phyloP scores from a whole-genome alignment of 2,329 filamentous ascomycete species.

The Aureobasidium melanogenum region DNA sequence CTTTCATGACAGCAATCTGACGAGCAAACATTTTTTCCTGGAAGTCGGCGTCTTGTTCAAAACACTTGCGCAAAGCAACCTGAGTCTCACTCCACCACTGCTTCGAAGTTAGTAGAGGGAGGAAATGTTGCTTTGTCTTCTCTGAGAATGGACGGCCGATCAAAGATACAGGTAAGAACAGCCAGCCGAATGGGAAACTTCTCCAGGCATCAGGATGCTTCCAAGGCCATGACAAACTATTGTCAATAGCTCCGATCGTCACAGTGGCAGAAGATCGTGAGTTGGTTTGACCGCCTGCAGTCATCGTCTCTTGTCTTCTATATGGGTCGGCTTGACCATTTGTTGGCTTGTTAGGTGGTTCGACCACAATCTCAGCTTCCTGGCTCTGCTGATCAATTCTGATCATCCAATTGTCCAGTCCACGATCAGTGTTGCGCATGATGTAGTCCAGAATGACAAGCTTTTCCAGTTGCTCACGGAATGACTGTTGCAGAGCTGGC shows the following conservation, averaged over 20 bases:
- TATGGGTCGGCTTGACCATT: constrained; percentile 23
- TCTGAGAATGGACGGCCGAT: constrained; percentile 96
- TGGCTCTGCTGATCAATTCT: constrained; percentile 81
- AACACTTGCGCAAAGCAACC: constrained; percentile 73
- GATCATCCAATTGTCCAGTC: constrained; percentile 99
- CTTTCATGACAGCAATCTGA: constrained; percentile 98
- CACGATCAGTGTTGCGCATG: constrained; percentile 96
- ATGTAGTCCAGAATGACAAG: constrained; percentile 97
- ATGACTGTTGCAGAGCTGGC: constrained; percentile 76
- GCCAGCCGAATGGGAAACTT: constrained; percentile 96
- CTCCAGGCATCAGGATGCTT: constrained; percentile 90
- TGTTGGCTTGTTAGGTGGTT: constrained; percentile 59
- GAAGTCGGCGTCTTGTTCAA: constrained; percentile 89
- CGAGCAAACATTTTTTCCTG: constrained; percentile 98
- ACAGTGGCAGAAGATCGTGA: constrained; percentile 3
- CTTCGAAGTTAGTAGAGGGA: constrained; percentile 90
- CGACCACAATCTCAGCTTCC: constrained; percentile 75
- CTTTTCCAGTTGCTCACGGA: constrained; percentile 92
- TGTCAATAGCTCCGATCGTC: constrained; percentile 88
- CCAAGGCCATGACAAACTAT: constrained; percentile 97
- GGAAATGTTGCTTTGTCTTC: constrained; percentile 85
- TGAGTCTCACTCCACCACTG: constrained; percentile 97
- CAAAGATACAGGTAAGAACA: constrained; percentile 90
- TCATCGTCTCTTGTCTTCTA: constrained; percentile 69
- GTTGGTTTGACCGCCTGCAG: constrained; percentile 51